Percentiles rank a stretch among this genome's conserved stretches.
Evolutionary conservation across 345 rosid genomes (phyloP).

Genomic region (Aquilaria malaccensis): DNA sequence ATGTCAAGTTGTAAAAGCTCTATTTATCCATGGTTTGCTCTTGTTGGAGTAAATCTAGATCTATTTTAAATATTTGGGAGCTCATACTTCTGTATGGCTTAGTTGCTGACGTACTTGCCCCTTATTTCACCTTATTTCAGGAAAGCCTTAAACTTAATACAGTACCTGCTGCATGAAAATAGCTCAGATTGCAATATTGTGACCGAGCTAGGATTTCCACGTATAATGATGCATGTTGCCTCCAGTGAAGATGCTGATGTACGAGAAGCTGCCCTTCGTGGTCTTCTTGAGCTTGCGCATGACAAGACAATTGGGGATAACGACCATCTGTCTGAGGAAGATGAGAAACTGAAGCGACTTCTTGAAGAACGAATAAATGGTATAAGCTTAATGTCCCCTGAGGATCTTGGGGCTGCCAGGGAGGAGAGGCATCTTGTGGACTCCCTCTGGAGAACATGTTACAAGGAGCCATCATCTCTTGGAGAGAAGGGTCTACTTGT

Average conservation of each 20-base stretch:
- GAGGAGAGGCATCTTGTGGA: conserved; percentile 87
- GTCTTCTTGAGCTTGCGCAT: conserved; percentile 58
- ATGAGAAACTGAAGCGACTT: conserved; percentile 53
- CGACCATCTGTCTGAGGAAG: conserved; percentile 36
- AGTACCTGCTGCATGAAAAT: conserved; percentile 77
- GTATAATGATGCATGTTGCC: conserved; percentile 76
- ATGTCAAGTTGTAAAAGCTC: neutral
- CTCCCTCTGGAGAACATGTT: conserved; percentile 66
- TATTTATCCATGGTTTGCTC: neutral
- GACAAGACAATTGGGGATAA: conserved; percentile 33
- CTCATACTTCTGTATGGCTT: neutral
- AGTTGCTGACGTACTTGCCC: neutral
- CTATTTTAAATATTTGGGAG: neutral
- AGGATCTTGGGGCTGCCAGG: conserved; percentile 71
- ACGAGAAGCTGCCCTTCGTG: conserved; percentile 77
- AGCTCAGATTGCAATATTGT: conserved; percentile 54
- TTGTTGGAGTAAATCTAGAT: neutral
- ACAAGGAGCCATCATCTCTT: conserved; percentile 61
- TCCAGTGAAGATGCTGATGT: conserved; percentile 64
- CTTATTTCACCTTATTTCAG: conserved; percentile 41
- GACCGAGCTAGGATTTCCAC: conserved; percentile 68
- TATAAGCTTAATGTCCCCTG: conserved; percentile 57
- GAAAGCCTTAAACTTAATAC: conserved; percentile 85
- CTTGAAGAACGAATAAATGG: conserved; percentile 62
- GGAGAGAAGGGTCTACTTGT: conserved; percentile 63